These are phyloP conservation scores for Gloeopeniophorella convolvens DNA, from an alignment of 768 basidiomycete genomes.

Conservation along the genomic window DNA sequence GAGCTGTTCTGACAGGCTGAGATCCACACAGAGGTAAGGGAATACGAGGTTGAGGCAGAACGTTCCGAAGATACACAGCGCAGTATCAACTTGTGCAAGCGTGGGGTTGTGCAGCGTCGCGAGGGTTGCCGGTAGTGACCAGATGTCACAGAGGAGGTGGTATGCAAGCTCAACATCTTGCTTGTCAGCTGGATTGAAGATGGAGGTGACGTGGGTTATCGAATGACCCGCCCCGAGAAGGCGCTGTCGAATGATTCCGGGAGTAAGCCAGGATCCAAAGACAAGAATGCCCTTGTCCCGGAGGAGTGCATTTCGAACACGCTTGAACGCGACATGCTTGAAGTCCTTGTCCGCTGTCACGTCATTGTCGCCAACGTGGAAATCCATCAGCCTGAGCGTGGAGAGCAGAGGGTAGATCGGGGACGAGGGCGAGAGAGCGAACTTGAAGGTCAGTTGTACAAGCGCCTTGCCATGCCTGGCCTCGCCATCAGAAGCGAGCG, in stretches of 20 bases:
- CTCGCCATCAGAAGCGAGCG: not conserved
- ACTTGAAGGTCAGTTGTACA: not conserved
- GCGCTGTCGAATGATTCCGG: not conserved
- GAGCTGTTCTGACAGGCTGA: not conserved
- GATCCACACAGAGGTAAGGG: not conserved
- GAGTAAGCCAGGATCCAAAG: not conserved
- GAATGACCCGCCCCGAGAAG: not conserved
- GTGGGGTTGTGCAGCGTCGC: too few species aligned
- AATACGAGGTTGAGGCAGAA: not conserved
- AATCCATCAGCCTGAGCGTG: not conserved
- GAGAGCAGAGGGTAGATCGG: not conserved
- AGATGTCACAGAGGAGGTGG: not conserved
- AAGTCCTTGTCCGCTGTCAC: conserved; percentile 4
- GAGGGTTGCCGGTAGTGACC: too few species aligned
- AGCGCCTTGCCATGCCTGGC: not conserved
- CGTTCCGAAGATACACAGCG: not conserved
- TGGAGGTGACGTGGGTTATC: not conserved
- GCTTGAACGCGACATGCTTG: not conserved
- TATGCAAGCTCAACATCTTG: not conserved
- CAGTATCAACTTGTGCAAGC: too few species aligned
- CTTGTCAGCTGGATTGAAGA: conserved; percentile 3
- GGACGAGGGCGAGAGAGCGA: not conserved
- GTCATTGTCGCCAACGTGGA: not conserved
- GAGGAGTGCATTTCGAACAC: not conserved
- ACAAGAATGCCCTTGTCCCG: not conserved